Percentiles rank a stretch among this genome's conserved stretches.
Evolutionary conservation across 331 rosid genomes (phyloP).

Genomic region (Erythrophleum ivorense): DNA sequence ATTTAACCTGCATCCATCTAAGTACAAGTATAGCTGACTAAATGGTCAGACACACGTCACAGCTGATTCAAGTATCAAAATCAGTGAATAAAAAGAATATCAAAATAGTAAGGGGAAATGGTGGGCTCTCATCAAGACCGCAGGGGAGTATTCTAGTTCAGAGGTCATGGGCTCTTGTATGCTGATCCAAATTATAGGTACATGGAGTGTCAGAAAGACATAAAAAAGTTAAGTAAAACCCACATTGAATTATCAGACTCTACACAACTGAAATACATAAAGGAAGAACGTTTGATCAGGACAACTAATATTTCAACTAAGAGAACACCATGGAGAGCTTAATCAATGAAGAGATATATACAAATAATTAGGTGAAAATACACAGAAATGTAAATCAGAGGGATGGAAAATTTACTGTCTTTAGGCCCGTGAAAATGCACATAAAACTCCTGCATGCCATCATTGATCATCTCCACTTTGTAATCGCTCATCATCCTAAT

Average conservation of each 20-base stretch:
- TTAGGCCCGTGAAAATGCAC: slow-evolving; percentile 86
- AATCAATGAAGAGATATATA: not conserved
- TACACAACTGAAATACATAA: slow-evolving; percentile 11
- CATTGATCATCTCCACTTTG: slow-evolving; percentile 87
- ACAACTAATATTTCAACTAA: slow-evolving; percentile 9
- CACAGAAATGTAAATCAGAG: slow-evolving; percentile 18
- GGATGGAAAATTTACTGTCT: slow-evolving; percentile 64
- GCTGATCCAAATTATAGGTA: slow-evolving; percentile 35
- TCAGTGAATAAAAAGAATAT: not conserved
- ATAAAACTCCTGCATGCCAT: slow-evolving; percentile 85
- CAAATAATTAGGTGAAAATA: not conserved
- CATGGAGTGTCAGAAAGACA: not conserved
- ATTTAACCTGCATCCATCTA: slow-evolving; percentile 38
- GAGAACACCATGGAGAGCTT: slow-evolving; percentile 11
- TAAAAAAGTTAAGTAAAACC: not conserved
- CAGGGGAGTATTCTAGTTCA: slow-evolving; percentile 23
- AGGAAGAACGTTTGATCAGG: slow-evolving; percentile 23
- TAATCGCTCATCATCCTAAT: slow-evolving; percentile 94
- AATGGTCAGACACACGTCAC: slow-evolving; percentile 14
- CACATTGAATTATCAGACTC: slow-evolving; percentile 37
- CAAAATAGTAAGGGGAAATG: not conserved
- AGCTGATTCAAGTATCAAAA: not conserved
- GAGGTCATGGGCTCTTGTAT: slow-evolving; percentile 28
- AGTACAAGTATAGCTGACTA: slow-evolving; percentile 20
- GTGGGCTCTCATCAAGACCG: slow-evolving; percentile 11